phyloP scores from a whole-genome alignment of 164 flowering plant genomes.

The Annona squamosa region DNA sequence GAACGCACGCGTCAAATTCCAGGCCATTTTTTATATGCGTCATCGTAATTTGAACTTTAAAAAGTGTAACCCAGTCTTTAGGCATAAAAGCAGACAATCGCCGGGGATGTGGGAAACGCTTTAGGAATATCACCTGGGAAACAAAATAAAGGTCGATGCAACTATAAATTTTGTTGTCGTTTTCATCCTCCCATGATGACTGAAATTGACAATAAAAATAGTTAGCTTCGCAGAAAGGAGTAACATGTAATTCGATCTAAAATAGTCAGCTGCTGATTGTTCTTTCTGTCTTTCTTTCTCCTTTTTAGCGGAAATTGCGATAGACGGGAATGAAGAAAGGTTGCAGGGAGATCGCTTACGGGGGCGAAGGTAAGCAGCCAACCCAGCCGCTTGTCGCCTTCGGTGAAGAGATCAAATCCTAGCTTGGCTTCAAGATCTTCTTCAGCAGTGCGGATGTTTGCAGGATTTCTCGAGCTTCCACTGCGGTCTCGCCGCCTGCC shows the following conservation, averaged over 20 bases:
- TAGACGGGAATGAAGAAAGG: neutral
- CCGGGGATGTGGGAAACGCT: neutral
- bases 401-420: slow-evolving; percentile 77
- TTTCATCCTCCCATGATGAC: slow-evolving; percentile 88
- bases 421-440: slow-evolving; percentile 81
- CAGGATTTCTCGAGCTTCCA: slow-evolving; percentile 29
- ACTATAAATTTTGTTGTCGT: slow-evolving; percentile 52
- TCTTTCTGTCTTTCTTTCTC: no score
- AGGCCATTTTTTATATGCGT: no score
- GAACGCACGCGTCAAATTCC: no score
- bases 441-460: slow-evolving; percentile 57
- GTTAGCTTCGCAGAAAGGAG: neutral
- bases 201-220: slow-evolving; percentile 19
- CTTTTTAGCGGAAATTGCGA: neutral
- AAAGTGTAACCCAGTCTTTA: no score
- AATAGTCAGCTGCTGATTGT: no score
- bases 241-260: neutral
- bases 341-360: slow-evolving; percentile 31
- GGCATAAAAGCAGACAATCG: neutral
- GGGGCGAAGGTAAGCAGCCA: slow-evolving; percentile 89
- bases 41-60: no score
- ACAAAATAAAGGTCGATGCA: slow-evolving; percentile 93
- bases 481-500: slow-evolving; percentile 38
- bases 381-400: slow-evolving; percentile 89
- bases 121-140: slow-evolving; percentile 54